Evolutionary conservation across 2,329 filamentous ascomycete species (phyloP).

Genomic region (Neofusicoccum kwambonambiense): DNA sequence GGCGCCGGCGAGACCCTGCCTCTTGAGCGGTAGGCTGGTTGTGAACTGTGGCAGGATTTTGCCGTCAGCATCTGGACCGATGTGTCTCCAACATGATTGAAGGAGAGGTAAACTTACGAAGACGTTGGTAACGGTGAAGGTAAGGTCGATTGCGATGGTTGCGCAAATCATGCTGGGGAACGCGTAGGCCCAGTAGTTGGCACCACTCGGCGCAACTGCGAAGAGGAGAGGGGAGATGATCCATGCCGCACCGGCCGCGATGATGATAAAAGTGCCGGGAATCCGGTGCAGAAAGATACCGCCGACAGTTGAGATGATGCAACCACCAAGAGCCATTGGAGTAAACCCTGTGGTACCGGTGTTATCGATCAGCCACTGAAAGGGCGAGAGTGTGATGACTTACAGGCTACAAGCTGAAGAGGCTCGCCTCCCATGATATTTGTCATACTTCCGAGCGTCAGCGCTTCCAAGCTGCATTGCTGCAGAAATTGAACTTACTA

Average conservation of each 20-base stretch:
- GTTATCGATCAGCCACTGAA: not conserved
- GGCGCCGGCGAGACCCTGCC: slow-evolving; percentile 71
- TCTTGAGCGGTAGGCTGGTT: slow-evolving; percentile 63
- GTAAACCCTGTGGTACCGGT: slow-evolving; percentile 41
- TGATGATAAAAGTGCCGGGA: slow-evolving; percentile 61
- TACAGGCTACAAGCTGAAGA: slow-evolving; percentile 63
- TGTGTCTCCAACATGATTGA: too few species aligned
- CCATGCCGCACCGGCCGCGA: slow-evolving; percentile 61
- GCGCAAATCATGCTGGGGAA: slow-evolving; percentile 69
- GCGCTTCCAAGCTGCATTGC: not conserved
- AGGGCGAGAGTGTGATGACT: slow-evolving; percentile 25
- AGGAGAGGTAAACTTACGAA: slow-evolving; percentile 41
- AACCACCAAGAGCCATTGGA: slow-evolving; percentile 67
- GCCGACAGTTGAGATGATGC: slow-evolving; percentile 61
- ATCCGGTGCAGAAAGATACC: slow-evolving; percentile 68
- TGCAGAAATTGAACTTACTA: slow-evolving; percentile 50
- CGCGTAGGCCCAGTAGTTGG: slow-evolving; percentile 69
- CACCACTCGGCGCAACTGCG: slow-evolving; percentile 58
- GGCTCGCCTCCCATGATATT: slow-evolving; percentile 59
- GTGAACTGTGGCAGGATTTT: slow-evolving; percentile 48
- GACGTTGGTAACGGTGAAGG: slow-evolving; percentile 72
- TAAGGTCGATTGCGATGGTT: slow-evolving; percentile 73
- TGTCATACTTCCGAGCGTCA: slow-evolving; percentile 50
- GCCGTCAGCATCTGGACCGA: not conserved
- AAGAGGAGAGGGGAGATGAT: slow-evolving; percentile 61